Evolutionary conservation across 2,329 filamentous ascomycete genomes (phyloP), one percentile per base, ranked within the genome.

Genomic region (Lasiodiplodia sp.): DNA sequence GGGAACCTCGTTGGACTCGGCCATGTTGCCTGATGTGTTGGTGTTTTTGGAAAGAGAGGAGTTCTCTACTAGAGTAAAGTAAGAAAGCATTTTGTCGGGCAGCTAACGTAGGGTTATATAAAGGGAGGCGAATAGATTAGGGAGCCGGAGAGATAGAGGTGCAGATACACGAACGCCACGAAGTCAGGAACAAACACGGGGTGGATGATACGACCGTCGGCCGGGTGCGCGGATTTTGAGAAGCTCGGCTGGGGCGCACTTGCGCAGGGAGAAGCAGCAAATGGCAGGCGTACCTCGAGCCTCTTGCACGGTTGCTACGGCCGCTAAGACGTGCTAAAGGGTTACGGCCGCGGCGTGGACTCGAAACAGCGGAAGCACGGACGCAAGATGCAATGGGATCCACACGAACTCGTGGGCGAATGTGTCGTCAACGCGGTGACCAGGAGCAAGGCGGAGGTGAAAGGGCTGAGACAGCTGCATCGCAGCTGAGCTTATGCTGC

Each of bases 1-100:
- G 2, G 85, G 82, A 23, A 75, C 72, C 14, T 64, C 52, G 44
- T 52, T 38, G 11, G 58, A 64, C 8, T 63, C 49, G 51, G 47
- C 57, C 66, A 68, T 68, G 40, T 67, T 31, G 28, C 55, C 60
- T 23, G 47, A 10, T 6, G 57, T 31, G 14, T 28, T 52, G 44
- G 51, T 52, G 31, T 56, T 56, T 14, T 31, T 38, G 37, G 55
- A 38, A 21, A 51, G 53, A 52, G 52, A 55, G 11, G 34, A 16
- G 23, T 31, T 55, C 51, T 34, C 51, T 66, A 44, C 63, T 56
- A 56, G 49, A 63, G 56, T 37, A 34, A 68, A 63, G 57, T 63
- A 55, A 53, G 66, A 68, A 21, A 68, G 47, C 66, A 68, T 63
- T 23, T 23, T 62, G 66, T 11, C 18, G 37, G 49, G 60, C 25